Evolutionary conservation across 2,329 filamentous ascomycete species (phyloP), one percentile per base, ranked within the genome.

Genomic region (Xylaria sp.): DNA sequence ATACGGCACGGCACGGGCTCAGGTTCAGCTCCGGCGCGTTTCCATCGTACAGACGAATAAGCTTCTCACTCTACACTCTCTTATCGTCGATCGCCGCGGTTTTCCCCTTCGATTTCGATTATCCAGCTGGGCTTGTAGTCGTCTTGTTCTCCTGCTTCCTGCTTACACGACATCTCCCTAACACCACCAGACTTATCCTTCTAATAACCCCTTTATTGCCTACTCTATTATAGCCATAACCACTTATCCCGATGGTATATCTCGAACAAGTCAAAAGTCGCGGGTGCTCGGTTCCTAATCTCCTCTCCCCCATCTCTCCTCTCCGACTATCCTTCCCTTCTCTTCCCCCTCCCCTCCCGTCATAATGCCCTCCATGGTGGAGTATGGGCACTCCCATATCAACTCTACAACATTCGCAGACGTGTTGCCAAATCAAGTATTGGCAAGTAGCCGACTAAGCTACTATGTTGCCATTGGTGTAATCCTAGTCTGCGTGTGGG

Each of bases 391-490:
- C 38, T 57, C 57, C 38, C 51, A 34, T 42, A 52, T 66, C 46
- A 67, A 65, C 42, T 50, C 62, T 40, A 64, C 61, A 1, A 20
- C 52, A 47, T 51, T 56, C 19, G 47, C 57, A 34, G 52, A 64
- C 39, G 54, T 66, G 6, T 52, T 70, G 21, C 63, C 60, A 4
- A 56, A 63, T 18, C 65, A 65, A 45, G 59, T 69, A 19, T 52
- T 70, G 4, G 56, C 61, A 9, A 63, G 69, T 13, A 66, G 52
- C 5, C 71, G 71, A 37, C 53, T 74, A 21, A 71, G 68, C 51
- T 78, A 76, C 62, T 80, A 78, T 58, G 60, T 73, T 24, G 71
- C 72, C n/a, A 59, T 78, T 11, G 66, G 63, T 11, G 60, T 69
- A 13, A 54, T 75, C 19, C 44, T 77, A 9, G 39, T 78, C 4